Evolutionary conservation across 192 early-diverging fungal genomes (phyloP).

Genomic region (Haplosporangium gracile): DNA sequence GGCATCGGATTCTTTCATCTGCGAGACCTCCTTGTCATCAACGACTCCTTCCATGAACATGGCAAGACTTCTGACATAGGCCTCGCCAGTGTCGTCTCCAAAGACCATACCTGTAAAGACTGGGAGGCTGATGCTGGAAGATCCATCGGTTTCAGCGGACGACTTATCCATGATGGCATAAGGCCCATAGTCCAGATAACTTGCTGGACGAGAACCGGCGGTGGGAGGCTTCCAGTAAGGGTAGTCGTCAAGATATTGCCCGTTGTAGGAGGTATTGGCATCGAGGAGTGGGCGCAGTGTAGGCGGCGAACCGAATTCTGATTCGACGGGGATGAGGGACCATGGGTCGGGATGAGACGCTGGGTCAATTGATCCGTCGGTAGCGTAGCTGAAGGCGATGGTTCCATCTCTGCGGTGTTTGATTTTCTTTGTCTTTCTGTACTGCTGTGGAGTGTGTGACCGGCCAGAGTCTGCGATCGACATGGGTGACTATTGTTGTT

Average conservation of each 20-base stretch:
- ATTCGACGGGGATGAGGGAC: conserved; percentile 38
- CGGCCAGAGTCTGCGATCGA: conserved; percentile 31
- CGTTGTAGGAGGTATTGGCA: conserved; percentile 17
- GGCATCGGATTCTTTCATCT: conserved; percentile 18
- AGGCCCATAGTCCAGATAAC: conserved; percentile 52
- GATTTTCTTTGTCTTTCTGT: conserved; percentile 54
- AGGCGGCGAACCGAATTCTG: conserved; percentile 39
- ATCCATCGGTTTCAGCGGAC: conserved; percentile 10
- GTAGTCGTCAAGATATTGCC: conserved; percentile 45
- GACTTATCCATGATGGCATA: conserved; percentile 40
- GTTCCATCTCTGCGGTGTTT: conserved; percentile 52
- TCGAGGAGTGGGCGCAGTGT: conserved; percentile 17
- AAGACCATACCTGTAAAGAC: conserved; percentile 66
- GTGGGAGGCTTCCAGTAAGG: conserved; percentile 30
- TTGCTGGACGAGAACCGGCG: conserved; percentile 16
- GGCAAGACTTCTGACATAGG: conserved; percentile 69
- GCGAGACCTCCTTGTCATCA: conserved; percentile 6
- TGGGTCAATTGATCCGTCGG: conserved; percentile 54
- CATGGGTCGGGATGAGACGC: conserved; percentile 54
- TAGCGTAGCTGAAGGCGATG: conserved; percentile 42
- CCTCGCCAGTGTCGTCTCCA: conserved; percentile 71
- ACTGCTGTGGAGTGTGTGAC: conserved; percentile 46
- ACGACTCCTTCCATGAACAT: conserved; percentile 61
- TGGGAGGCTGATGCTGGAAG: conserved; percentile 41
- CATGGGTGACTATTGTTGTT: conserved; percentile 35